Evolutionary conservation across 768 basidiomycete species (phyloP).

Genomic region (Termitomyces sp.): DNA sequence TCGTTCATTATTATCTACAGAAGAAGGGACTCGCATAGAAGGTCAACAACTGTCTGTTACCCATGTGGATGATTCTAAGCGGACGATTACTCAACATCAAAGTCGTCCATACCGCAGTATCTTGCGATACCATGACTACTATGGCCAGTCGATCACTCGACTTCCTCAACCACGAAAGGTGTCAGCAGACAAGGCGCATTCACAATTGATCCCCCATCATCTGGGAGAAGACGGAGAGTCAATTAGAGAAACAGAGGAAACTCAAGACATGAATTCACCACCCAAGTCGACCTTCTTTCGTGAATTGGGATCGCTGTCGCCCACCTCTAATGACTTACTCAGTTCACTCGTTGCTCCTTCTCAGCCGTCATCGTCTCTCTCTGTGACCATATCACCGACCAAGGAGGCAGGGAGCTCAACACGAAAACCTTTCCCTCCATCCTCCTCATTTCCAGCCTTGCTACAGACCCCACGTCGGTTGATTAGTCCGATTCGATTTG

Average conservation of each 20-base stretch:
- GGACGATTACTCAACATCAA: background rate
- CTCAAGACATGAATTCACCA: background rate
- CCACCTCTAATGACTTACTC: slow-evolving; percentile 42
- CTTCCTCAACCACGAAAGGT: background rate
- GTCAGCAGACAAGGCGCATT: background rate
- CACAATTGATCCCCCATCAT: background rate
- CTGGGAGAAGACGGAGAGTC: background rate
- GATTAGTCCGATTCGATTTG: slow-evolving; percentile 15
- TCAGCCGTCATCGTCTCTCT: background rate
- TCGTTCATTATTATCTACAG: background rate
- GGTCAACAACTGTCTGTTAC: background rate
- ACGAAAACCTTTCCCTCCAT: slow-evolving; percentile 1
- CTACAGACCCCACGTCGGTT: slow-evolving; percentile 14
- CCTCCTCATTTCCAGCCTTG: slow-evolving; percentile 15
- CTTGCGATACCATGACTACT: background rate
- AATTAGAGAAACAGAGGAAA: background rate
- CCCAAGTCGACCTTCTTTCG: slow-evolving; percentile 21
- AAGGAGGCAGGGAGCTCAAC: background rate
- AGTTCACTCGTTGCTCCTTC: slow-evolving; percentile 27
- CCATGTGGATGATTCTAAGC: background rate
- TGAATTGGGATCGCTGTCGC: slow-evolving; percentile 55
- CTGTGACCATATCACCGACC: background rate
- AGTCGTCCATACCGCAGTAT: background rate
- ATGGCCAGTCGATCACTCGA: background rate
- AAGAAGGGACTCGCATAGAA: background rate